Percentiles rank a stretch among this genome's conserved stretches.
Conservation (phyloP, 2,329 filamentous ascomycete genomes). For the Akanthomyces uredinophilus region DNA sequence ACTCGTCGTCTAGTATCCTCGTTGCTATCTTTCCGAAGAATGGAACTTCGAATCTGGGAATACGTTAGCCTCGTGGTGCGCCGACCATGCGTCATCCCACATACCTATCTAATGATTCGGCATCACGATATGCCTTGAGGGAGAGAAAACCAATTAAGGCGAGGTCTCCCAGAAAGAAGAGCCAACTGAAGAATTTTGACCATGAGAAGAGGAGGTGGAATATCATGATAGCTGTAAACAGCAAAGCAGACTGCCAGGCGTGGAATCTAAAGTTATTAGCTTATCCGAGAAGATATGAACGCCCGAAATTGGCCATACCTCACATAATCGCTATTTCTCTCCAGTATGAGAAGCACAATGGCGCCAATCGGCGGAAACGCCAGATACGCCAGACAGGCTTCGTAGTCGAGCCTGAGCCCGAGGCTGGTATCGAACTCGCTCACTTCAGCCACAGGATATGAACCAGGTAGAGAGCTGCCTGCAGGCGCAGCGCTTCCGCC, state of each 20-base stretch:
- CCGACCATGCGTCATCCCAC: constrained; percentile 17
- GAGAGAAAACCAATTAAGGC: constrained; percentile 71
- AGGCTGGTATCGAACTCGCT: constrained; percentile 89
- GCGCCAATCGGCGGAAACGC: constrained; percentile 79
- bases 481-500: constrained; percentile 20
- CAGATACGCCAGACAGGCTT: constrained; percentile 86
- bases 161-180: constrained; percentile 73
- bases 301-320: constrained; percentile 49
- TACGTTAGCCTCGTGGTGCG: constrained; percentile 6
- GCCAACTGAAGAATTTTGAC: constrained; percentile 78
- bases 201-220: constrained; percentile 83
- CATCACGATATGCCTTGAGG: constrained; percentile 77
- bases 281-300: not conserved
- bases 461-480: constrained; percentile 27
- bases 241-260: constrained; percentile 85
- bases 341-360: constrained; percentile 75
- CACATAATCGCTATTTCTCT: constrained; percentile 96
- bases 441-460: constrained; percentile 45
- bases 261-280: constrained; percentile 58
- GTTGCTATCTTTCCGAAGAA: constrained; percentile 82
- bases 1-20: constrained; percentile 84
- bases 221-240: constrained; percentile 71
- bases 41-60: constrained; percentile 70
- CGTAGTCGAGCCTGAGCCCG: constrained; percentile 79
- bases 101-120: constrained; percentile 59